These are phyloP conservation scores for Stagonosporopsis chrysanthemi DNA, from an alignment of 2,329 filamentous ascomycete species.

Conservation along the genomic window DNA sequence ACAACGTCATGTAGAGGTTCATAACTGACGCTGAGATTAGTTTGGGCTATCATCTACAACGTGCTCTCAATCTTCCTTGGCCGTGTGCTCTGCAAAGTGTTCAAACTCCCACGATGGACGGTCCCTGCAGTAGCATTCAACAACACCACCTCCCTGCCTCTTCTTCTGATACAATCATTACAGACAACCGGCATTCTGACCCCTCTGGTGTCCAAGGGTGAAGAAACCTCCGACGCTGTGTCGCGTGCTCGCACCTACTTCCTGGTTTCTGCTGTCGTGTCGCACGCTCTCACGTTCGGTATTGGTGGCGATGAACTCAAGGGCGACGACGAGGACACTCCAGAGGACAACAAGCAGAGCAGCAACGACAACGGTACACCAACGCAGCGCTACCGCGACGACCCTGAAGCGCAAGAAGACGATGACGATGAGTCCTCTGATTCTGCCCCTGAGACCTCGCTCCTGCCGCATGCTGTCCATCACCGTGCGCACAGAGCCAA, in stretches of 20 bases:
- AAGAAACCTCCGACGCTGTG: conserved; percentile 57
- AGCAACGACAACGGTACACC: conserved; percentile 9
- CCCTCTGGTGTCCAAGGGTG: conserved; percentile 55
- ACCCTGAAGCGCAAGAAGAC: conserved; percentile 24
- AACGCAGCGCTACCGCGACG: conserved; percentile 17
- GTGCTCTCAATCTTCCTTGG: conserved; percentile 58
- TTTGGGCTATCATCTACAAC: conserved; percentile 62
- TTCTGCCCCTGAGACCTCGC: conserved; percentile 53
- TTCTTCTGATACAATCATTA: conserved; percentile 61
- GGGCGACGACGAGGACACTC: conserved; percentile 49
- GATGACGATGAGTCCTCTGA: conserved; percentile 35
- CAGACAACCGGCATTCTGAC: conserved; percentile 65
- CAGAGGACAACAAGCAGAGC: conserved; percentile 40
- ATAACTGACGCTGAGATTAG: conserved; percentile 35
- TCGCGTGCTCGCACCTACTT: conserved; percentile 71
- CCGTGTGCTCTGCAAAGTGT: conserved; percentile 52
- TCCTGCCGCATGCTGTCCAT: conserved; percentile 56
- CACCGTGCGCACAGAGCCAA: conserved; percentile 45
- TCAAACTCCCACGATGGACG: conserved; percentile 62
- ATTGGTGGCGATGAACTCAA: conserved; percentile 67
- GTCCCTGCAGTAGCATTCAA: conserved; percentile 64
- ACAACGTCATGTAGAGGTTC: background rate
- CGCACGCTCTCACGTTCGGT: conserved; percentile 69
- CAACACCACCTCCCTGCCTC: conserved; percentile 63
- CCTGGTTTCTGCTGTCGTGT: conserved; percentile 69